A percentile compares a stretch with the other conserved stretches of the same genome.
phyloP scores from a whole-genome alignment of 768 basidiomycete species.

The Serpula lacrymans region DNA sequence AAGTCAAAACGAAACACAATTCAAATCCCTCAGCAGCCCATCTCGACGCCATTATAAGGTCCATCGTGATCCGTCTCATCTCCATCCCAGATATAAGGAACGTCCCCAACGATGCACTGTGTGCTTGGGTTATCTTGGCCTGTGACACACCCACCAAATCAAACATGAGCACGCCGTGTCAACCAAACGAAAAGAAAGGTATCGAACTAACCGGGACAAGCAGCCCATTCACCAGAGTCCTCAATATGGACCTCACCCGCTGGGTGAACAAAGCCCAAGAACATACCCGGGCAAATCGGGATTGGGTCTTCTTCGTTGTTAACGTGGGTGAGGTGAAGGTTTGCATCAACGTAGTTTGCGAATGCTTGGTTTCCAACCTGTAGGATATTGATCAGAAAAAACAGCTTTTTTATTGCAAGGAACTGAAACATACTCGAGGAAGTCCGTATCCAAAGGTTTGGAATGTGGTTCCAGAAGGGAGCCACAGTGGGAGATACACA shows the following conservation, averaged over 20 bases:
- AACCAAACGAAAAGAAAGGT: background rate
- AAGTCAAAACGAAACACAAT: too few species aligned
- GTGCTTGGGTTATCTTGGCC: constrained; percentile 50
- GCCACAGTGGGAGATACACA: constrained; percentile 50
- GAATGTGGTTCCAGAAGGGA: constrained; percentile 30
- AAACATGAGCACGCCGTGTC: background rate
- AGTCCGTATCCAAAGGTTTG: constrained; percentile 28
- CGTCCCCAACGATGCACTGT: constrained; percentile 52
- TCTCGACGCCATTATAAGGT: constrained; percentile 26
- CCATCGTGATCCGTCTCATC: constrained; percentile 44
- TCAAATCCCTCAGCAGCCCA: too few species aligned
- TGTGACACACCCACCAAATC: constrained; percentile 10
- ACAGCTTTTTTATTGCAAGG: too few species aligned
- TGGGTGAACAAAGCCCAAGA: constrained; percentile 31
- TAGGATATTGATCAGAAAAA: constrained; percentile 4
- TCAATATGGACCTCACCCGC: constrained; percentile 34
- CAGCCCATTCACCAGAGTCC: constrained; percentile 23
- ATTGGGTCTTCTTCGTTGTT: constrained; percentile 42
- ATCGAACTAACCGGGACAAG: constrained; percentile 19
- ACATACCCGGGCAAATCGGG: constrained; percentile 31
- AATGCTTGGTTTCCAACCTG: constrained; percentile 53
- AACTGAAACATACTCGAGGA: constrained; percentile 33
- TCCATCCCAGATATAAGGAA: constrained; percentile 45
- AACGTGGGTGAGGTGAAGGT: constrained; percentile 40
- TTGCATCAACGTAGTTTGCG: constrained; percentile 44